These are phyloP conservation scores for Lindgomyces ingoldianus DNA, from an alignment of 495 filamentous ascomycete species.

Conservation along the genomic window DNA sequence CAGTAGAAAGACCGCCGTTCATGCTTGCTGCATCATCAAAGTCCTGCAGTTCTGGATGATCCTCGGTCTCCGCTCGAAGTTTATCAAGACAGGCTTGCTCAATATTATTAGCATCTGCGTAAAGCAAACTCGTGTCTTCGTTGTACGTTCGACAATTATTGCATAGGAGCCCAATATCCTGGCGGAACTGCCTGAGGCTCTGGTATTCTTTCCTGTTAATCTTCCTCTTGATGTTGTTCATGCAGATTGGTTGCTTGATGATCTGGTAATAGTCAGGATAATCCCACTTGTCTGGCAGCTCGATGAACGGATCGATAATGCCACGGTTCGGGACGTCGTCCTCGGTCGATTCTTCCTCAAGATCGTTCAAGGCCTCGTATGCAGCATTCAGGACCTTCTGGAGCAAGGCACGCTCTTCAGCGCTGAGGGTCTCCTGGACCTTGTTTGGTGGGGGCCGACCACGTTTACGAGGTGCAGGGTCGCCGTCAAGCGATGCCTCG, in stretches of 20 bases:
- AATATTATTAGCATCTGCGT: slow-evolving; percentile 88
- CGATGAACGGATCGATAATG: slow-evolving; percentile 93
- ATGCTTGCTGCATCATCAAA: slow-evolving; percentile 60
- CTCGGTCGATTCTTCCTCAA: slow-evolving; percentile 66
- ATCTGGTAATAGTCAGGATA: slow-evolving; percentile 94
- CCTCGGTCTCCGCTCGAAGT: slow-evolving; percentile 68
- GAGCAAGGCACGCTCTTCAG: slow-evolving; percentile 61
- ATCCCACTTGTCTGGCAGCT: slow-evolving; percentile 78
- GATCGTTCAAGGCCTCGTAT: slow-evolving; percentile 74
- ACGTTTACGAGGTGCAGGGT: slow-evolving; percentile 77
- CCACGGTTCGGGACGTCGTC: slow-evolving; percentile 64
- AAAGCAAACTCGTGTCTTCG: slow-evolving; percentile 88
- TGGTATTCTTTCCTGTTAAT: slow-evolving; percentile 93
- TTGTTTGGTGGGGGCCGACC: slow-evolving; percentile 65
- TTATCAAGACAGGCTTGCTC: slow-evolving; percentile 62
- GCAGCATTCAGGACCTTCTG: slow-evolving; percentile 74
- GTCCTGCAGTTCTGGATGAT: slow-evolving; percentile 71
- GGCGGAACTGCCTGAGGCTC: slow-evolving; percentile 73
- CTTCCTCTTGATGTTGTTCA: slow-evolving; percentile 88
- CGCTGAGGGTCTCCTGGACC: slow-evolving; percentile 54
- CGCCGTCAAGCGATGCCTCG: slow-evolving; percentile 69
- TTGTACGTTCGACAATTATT: slow-evolving; percentile 93
- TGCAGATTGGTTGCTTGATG: slow-evolving; percentile 87
- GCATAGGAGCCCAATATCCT: slow-evolving; percentile 80
- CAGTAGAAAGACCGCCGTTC: slow-evolving; percentile 66